phyloP scores from a whole-genome alignment of 768 basidiomycete genomes.

The Phylloporus sp. region DNA sequence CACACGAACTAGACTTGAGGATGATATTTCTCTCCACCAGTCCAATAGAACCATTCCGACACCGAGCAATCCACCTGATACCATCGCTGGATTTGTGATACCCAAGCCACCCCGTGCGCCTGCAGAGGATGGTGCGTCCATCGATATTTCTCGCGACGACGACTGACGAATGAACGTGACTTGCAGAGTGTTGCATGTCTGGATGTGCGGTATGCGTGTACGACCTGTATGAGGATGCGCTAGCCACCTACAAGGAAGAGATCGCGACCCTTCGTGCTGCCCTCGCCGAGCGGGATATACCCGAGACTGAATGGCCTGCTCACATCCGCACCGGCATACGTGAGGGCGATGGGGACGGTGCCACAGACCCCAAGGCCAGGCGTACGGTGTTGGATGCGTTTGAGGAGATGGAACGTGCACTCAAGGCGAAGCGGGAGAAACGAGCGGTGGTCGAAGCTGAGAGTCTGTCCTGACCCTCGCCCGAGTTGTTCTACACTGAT shows the following conservation, averaged over 20 bases:
- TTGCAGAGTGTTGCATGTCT: conserved; percentile 91
- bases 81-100: conserved; percentile 36
- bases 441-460: conserved; percentile 33
- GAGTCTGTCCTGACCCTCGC: conserved; percentile 34
- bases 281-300: conserved; percentile 46
- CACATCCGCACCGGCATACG: conserved; percentile 34
- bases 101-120: conserved; percentile 63
- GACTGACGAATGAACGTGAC: not conserved
- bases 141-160: not conserved
- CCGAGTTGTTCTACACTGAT: conserved; percentile 9
- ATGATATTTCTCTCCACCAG: conserved; percentile 6
- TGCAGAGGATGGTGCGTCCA: conserved; percentile 55
- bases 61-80: conserved; percentile 1
- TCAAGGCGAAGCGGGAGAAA: conserved; percentile 44
- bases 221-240: conserved; percentile 77
- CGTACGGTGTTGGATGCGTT: conserved; percentile 57
- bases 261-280: conserved; percentile 47
- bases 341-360: not conserved
- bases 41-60: not conserved
- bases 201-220: conserved; percentile 92
- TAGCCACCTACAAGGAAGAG: conserved; percentile 57
- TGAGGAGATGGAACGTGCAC: conserved; percentile 61
- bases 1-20: conserved; percentile 41
- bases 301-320: conserved; percentile 63
- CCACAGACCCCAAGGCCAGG: conserved; percentile 15